phyloP scores from a whole-genome alignment of 2,329 filamentous ascomycete genomes.

The Dothistroma septosporum region DNA sequence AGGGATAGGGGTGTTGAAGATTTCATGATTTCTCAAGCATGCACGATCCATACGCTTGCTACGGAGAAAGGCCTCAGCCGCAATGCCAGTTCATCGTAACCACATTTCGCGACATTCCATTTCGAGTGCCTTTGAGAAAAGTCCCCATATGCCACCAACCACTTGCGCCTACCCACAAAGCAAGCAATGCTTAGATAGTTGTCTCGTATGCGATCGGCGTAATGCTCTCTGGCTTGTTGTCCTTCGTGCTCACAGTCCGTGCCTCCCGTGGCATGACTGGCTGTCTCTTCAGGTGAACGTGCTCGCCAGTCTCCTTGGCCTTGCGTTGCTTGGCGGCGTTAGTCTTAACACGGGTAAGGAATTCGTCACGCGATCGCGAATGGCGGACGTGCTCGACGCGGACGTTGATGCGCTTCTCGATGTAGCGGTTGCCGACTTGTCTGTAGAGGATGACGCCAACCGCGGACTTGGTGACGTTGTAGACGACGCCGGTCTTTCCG shows the following conservation, averaged over 20 bases:
- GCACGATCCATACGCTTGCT: slow-evolving; percentile 26
- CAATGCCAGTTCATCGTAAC: slow-evolving; percentile 10
- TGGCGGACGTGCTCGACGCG: slow-evolving; percentile 94
- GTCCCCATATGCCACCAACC: slow-evolving; percentile 15
- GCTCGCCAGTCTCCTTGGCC: slow-evolving; percentile 83
- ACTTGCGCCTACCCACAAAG: slow-evolving; percentile 22
- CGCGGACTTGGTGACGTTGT: slow-evolving; percentile 96
- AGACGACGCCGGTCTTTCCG: slow-evolving; percentile 72
- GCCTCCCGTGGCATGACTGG: slow-evolving; percentile 74
- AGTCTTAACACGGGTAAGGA: slow-evolving; percentile 92
- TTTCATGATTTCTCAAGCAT: slow-evolving; percentile 19
- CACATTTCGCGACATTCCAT: slow-evolving; percentile 10
- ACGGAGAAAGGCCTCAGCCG: slow-evolving; percentile 20
- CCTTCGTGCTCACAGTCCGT: slow-evolving; percentile 72
- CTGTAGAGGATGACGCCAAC: slow-evolving; percentile 99
- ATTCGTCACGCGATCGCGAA: slow-evolving; percentile 94
- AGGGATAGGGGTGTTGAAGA: neutral
- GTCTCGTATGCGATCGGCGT: slow-evolving; percentile 95
- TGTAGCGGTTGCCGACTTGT: slow-evolving; percentile 98
- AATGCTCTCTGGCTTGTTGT: slow-evolving; percentile 86
- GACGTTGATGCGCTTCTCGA: slow-evolving; percentile 99
- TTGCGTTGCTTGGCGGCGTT: slow-evolving; percentile 90
- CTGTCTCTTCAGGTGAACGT: slow-evolving; percentile 89
- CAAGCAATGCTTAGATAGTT: slow-evolving; percentile 68
- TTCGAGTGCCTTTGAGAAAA: slow-evolving; percentile 19